These are phyloP conservation scores for Leccinum arenicola DNA, from an alignment of 768 basidiomycete genomes.

Conservation along the genomic window DNA sequence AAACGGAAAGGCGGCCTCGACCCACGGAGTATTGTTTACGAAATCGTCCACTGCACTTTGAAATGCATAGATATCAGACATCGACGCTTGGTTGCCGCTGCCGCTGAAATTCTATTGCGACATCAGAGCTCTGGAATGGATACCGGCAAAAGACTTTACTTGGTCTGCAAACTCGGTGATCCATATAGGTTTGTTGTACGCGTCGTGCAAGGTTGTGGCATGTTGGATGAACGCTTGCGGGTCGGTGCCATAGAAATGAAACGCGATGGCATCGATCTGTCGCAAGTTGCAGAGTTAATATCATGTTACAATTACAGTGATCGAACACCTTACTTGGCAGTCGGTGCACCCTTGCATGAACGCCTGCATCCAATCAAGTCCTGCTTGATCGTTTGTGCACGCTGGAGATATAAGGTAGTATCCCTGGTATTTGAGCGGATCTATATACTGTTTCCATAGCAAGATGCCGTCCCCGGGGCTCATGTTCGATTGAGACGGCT, in stretches of 20 bases:
- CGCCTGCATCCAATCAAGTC: slow-evolving; percentile 61
- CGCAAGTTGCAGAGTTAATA: slow-evolving; percentile 1
- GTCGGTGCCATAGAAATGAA: slow-evolving; percentile 71
- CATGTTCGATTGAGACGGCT: slow-evolving; percentile 63
- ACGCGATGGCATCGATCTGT: slow-evolving; percentile 58
- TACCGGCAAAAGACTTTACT: slow-evolving; percentile 31
- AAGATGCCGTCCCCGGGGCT: slow-evolving; percentile 46
- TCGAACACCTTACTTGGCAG: slow-evolving; percentile 45
- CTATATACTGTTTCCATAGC: slow-evolving; percentile 64
- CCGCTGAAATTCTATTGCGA: slow-evolving; percentile 51
- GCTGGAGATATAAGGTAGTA: slow-evolving; percentile 68
- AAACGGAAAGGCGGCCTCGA: slow-evolving; percentile 53
- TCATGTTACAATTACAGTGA: background rate
- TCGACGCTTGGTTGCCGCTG: slow-evolving; percentile 37
- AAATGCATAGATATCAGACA: slow-evolving; percentile 46
- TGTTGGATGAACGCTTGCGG: slow-evolving; percentile 50
- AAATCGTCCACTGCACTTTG: slow-evolving; percentile 42
- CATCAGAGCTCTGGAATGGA: background rate
- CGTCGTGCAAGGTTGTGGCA: slow-evolving; percentile 45
- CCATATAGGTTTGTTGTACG: slow-evolving; percentile 48
- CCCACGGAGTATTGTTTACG: slow-evolving; percentile 40
- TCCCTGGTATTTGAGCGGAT: slow-evolving; percentile 57
- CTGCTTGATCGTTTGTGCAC: slow-evolving; percentile 59
- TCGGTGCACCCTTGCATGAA: slow-evolving; percentile 54
- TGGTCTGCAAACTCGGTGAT: slow-evolving; percentile 74